Base-by-base conservation (phyloP, 2,329 filamentous ascomycete species). In the Diaporthe aspalathi region DNA sequence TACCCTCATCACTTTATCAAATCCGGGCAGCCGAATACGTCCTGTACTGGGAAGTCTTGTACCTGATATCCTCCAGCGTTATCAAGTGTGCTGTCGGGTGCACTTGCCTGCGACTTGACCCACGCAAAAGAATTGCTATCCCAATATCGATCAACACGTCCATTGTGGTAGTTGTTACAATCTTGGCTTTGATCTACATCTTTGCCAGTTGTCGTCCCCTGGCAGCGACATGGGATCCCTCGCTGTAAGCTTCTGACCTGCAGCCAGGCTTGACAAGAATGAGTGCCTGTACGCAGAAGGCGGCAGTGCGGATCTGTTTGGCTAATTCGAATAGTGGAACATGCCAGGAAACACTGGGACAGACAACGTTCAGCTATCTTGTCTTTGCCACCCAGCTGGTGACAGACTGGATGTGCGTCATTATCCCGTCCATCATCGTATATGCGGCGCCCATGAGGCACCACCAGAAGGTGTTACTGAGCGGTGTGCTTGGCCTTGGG, bases 181-280 rank as follows among this genome's bases (percentile, higher is more conserved):
- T 63, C 20, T 29, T 63, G 57, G 57, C 57, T 22, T 20, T 63
- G 57, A 45, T 63, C 24, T 63, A 63, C 11, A 17, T 63, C 27
- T 63, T 63, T 49, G 43, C 17, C 2, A 49, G 43, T 12, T 63
- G 57, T 14, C 57, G 43, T 5, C 57, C 57, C 4, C 27, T 63
- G 6, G 43, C 57, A 17, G 57, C 57, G 14, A 63, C 57, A 17
- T 63, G 57, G 57, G 49, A 63, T 17, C 29, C 57, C 17, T 63
- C 45, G 16, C 9, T 63, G 57, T 63, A 35, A 63, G 57, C 6
- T 49, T 22, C n/a, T 7, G 3, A 4, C 20, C 16, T 16, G 2
- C 5, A 47, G 1, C 4, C 27, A 20, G 47, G 11, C 11, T 47
- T n/a, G 27, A 22, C 20, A 20, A 63, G 57, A 8, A 22, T 22